These are phyloP conservation scores for Mycena floridula DNA, from an alignment of 768 basidiomycete genomes.

Conservation along the genomic window DNA sequence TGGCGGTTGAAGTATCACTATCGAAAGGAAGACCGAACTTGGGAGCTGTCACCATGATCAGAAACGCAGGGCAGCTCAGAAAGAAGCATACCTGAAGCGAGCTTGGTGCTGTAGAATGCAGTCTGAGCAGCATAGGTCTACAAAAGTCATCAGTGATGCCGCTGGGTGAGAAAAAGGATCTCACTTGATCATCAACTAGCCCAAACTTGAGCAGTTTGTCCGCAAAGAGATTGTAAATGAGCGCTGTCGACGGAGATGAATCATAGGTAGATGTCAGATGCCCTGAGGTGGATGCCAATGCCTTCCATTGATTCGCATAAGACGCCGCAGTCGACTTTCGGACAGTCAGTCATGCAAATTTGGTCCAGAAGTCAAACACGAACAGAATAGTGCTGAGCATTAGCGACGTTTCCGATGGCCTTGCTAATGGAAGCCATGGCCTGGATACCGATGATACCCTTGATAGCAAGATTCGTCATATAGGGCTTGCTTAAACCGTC, in stretches of 20 bases:
- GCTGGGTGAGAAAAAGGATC: not conserved
- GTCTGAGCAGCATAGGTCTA: too few species aligned
- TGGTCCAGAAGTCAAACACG: not conserved
- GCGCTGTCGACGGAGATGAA: conserved; percentile 19
- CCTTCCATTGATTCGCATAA: not conserved
- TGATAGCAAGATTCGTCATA: conserved; percentile 12
- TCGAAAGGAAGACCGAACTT: not conserved
- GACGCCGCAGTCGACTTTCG: not conserved
- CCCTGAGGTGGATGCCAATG: not conserved
- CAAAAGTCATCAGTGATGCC: too few species aligned
- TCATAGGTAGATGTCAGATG: not conserved
- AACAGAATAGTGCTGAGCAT: conserved; percentile 6
- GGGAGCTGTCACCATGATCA: too few species aligned
- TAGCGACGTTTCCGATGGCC: conserved; percentile 2
- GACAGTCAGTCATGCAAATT: not conserved
- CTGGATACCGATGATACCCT: conserved; percentile 12
- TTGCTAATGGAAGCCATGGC: conserved; percentile 11
- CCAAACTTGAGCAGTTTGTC: conserved; percentile 30
- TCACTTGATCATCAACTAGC: conserved; percentile 3
- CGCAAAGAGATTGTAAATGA: conserved; percentile 41
- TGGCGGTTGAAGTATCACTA: not conserved
- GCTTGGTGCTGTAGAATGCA: too few species aligned
- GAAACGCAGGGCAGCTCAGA: too few species aligned
- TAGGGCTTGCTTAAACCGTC: conserved; percentile 2
- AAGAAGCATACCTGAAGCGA: too few species aligned